Percentiles rank a stretch among this genome's conserved stretches.
Evolutionary conservation across 139 green algal genomes (phyloP).

Genomic region (Haematococcus sp.): DNA sequence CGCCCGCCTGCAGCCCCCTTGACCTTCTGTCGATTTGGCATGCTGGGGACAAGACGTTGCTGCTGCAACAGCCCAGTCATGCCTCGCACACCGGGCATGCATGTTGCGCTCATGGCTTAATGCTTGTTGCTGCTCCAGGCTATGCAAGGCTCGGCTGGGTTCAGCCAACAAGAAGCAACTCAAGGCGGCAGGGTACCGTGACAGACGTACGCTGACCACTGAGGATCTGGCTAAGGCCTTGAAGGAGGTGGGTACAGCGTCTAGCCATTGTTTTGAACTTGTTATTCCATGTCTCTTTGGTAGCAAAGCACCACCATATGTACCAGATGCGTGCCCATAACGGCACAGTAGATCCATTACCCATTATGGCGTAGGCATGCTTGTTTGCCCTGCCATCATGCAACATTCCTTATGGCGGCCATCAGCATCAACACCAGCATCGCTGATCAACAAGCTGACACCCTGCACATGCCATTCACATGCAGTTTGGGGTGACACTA

Average conservation of each 20-base stretch:
- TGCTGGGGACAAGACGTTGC: neutral
- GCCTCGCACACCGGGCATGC: neutral
- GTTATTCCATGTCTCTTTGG: no score
- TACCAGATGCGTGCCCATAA: no score
- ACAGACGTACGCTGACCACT: conserved; percentile 21
- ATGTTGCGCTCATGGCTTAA: neutral
- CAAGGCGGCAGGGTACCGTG: conserved; percentile 8
- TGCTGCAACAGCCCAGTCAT: neutral
- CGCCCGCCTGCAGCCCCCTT: neutral
- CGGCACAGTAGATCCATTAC: no score
- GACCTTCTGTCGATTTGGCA: neutral
- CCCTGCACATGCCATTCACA: neutral
- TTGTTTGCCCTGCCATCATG: no score
- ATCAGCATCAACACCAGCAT: no score
- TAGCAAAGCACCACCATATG: no score
- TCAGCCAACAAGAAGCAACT: conserved; percentile 17
- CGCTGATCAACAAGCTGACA: no score
- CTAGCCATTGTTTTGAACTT: no score
- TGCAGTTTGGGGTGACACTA: conserved; percentile 8
- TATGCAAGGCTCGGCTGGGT: conserved; percentile 22
- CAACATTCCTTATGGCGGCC: no score
- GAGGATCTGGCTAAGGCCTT: conserved; percentile 23
- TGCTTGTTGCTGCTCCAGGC: neutral
- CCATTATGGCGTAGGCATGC: neutral
- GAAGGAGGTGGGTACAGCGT: conserved; percentile 17